Evolutionary conservation across 306 rosid species (phyloP).

Genomic region (cucumber (Cucumis sativus)): Cucumber_9930_V3 NC_026660.2:10425001-10425500

Average conservation of each 20-base stretch:
- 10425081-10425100: constrained; percentile 72
- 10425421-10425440: not conserved
- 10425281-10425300: not conserved
- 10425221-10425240: constrained; percentile 60
- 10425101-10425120: constrained; percentile 56
- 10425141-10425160: not conserved
- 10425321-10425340: not conserved
- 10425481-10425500: not conserved
- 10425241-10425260: constrained; percentile 62
- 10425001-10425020: too few species aligned
- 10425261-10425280: constrained; percentile 35
- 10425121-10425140: constrained; percentile 57
- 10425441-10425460: not conserved
- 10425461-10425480: not conserved
- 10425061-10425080: constrained; percentile 64
- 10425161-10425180: not conserved
- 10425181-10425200: not conserved
- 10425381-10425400: not conserved
- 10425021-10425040: too few species aligned
- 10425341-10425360: not conserved
- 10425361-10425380: not conserved
- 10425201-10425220: not conserved
- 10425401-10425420: not conserved
- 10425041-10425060: constrained; percentile 44
- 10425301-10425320: not conserved